Evolutionary conservation across 306 rosid species (phyloP), one percentile per base, ranked within the genome.

Genomic region (Vicia villosa): DNA sequence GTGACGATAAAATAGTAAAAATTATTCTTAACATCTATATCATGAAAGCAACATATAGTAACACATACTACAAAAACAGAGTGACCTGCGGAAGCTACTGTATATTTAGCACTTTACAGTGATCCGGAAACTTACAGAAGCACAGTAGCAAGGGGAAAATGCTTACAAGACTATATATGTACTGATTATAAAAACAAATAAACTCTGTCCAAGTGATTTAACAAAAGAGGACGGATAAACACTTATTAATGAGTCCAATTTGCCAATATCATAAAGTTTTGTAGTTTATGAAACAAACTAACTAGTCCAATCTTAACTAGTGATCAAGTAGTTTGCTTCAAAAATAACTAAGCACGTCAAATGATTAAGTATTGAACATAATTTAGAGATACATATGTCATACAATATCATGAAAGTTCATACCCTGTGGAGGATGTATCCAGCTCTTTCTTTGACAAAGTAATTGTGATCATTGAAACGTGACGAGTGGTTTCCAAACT

Each of bases 401-500:
- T 19, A 52, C 24, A n/a, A 28, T 28, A 66, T 52, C 51, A 68
- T 32, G 64, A 46, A 60, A 15, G 62, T 65, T 58, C 78, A 82
- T 86, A 92, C 98, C 98, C 98, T 2, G 79, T 77, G 38, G 91
- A 92, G 50, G 95, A 84, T 9, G 85, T 79, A 75, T 78, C 81
- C 49, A 92, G 77, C 69, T 87, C 84, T 45, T 79, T 75, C 80
- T 77, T 86, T n/a, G 96, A 92, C 83, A 92, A 75, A 47, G 91
- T 86, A 74, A 92, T 86, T 40, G 89, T 77, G 75, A 92, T 88
- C 92, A 88, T 80, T 41, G 98, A 92, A 76, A 92, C 98, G 79
- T 87, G 98, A 15, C 98, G 92, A 20, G 88, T 87, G 52, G 95
- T 92, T 88, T 92, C 96, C 63, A 92, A 81, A 74, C 98, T 89